Base-by-base conservation (phyloP, 371 early-diverging fungal genomes). In the Mortierella sp. region DNA sequence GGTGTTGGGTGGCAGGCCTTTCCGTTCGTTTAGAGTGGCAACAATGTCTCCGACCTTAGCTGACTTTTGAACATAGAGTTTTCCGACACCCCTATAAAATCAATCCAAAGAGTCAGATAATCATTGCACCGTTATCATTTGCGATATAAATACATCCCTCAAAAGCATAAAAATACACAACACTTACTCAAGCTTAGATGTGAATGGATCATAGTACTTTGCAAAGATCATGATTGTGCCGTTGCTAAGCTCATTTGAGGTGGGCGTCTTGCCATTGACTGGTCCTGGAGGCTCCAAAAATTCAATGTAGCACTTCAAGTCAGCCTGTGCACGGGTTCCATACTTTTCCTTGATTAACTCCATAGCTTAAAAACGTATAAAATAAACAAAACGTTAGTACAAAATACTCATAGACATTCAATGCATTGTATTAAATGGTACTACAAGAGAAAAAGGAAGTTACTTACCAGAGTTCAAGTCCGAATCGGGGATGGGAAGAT, bases 201-300 rank as follows among this genome's bases (percentile, higher is more conserved):
- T 78, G 28, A 84, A 74, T 0, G 94, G 91, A 68, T 97, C 94
- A 84, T 92, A 97, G 84, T 93, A 96, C 85, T 97, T 97, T 47
- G 94, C 64, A 75, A 95, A 96, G 22, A 97, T 75, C 80, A 93
- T 84, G 22, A 88, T 73, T 64, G 75, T 75, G 58, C 86, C 88
- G 12, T 84, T 77, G 62, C 75, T 78, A 49, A 83, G 52, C 9
- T 83, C 75, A 22, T 63, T 66, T 30, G 87, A 74, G 43, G 85
- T 64, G 43, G 68, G 75, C 49, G 39, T 28, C 69, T 84, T 75
- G 45, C 58, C 59, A 37, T 64, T 72, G 63, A 24, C 75, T 37
- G 49, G 10, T 55, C 70, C 52, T 12, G 62, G 32, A 14, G 61
- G 40, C 32, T 85, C 83, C 30, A 78, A 64, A 37, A 84, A 55